Base-by-base conservation (phyloP, 495 filamentous ascomycete species). In the Penicillium silybi region DNA sequence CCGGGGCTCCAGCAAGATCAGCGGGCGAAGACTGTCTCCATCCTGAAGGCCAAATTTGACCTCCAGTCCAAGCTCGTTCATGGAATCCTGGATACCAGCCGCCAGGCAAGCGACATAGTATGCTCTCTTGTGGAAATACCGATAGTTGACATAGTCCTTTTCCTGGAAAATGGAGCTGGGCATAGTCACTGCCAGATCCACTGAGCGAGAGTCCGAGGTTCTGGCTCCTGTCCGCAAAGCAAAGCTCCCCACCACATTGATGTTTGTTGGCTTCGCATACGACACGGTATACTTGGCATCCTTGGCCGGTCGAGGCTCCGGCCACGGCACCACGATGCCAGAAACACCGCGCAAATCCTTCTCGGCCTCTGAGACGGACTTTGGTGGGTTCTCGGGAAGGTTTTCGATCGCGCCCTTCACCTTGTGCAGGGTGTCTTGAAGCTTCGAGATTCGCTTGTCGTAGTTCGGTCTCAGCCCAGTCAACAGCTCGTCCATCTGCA, bases 51-150 rank as follows among this genome's bases (percentile, higher is more conserved):
- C 74, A 72, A 86, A 96, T 1, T 72, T 75, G 22, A 90, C 45
- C 6, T 81, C 72, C 45, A 86, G 74, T 1, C 69, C 70, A 6
- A 77, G 57, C 9, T 70, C 73, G 23, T 82, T 65, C 40, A 47
- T 48, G 0, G 76, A 67, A 22, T 81, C 75, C 48, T 81, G 81
- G 18, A 98, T 73, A 5, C 78, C 80, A 25, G 81, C 81, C 2
- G 89, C 84, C 50, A 97, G 66, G 54, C 84, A 87, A 32, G 92
- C 88, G 23, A 98, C 69, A 56, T 95, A 97, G 61, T 90, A 97
- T 4, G 93, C 89, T 48, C 92, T 74, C 65, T 97, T 96, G 69
- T 97, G 86, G 61, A 97, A 97, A 67, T 92, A 98, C 53, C 93
- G 80, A 70, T 92, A 80, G 61, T 97, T 90, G 41, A 92, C 76